These are phyloP conservation scores for Sesbania bispinosa DNA, from an alignment of 306 rosid species.

Conservation along the genomic window DNA sequence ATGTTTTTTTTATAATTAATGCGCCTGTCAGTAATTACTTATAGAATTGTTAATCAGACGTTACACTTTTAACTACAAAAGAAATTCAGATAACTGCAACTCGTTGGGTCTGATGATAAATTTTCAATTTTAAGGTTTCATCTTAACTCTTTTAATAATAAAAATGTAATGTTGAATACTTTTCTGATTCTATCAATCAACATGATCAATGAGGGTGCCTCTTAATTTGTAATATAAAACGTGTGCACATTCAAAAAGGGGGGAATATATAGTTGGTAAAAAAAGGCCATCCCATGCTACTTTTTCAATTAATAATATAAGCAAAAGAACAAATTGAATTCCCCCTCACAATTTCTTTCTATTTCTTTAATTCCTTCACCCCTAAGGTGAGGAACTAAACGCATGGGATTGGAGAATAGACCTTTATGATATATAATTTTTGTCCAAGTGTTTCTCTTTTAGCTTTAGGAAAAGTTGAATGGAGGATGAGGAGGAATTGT, in stretches of 20 bases:
- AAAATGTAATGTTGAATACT: no score
- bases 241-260: not conserved
- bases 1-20: no score
- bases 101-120: no score
- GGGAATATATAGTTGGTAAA: constrained; percentile 10
- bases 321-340: constrained; percentile 23
- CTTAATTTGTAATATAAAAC: not conserved
- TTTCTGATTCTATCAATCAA: not conserved
- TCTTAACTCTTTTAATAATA: no score
- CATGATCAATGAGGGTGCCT: not conserved
- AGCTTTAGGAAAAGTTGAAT: constrained; percentile 42
- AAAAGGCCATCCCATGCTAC: not conserved
- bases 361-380: constrained; percentile 36
- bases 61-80: no score
- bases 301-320: not conserved
- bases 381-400: constrained; percentile 35
- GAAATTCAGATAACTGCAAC: no score
- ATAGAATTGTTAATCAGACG: no score
- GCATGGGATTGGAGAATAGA: constrained; percentile 26
- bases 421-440: constrained; percentile 22
- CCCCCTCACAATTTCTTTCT: constrained; percentile 19
- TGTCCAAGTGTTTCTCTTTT: constrained; percentile 21
- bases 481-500: constrained; percentile 42
- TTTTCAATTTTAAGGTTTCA: no score
- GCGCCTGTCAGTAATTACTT: no score